phyloP scores from a whole-genome alignment of 2,329 filamentous ascomycete genomes.

The Exophiala spinifera region DNA sequence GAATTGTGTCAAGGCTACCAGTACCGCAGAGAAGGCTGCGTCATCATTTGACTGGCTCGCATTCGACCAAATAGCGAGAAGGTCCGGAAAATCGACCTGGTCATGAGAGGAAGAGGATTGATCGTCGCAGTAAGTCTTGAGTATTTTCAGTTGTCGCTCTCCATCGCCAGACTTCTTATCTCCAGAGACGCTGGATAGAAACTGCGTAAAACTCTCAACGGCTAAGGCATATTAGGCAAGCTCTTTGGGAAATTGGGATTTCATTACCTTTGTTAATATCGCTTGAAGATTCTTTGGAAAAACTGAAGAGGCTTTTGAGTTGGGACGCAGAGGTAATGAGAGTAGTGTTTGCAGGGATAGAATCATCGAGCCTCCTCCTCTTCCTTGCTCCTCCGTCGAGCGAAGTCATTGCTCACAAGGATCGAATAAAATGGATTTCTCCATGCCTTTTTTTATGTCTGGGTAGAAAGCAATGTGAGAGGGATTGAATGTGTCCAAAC shows the following conservation, averaged over 20 bases:
- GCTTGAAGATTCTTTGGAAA: conserved; percentile 59
- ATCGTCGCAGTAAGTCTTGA: conserved; percentile 51
- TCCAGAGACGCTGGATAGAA: conserved; percentile 40
- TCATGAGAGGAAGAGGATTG: conserved; percentile 56
- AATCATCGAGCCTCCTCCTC: conserved; percentile 40
- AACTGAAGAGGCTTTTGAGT: conserved; percentile 61
- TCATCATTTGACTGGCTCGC: conserved; percentile 78
- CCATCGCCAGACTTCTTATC: conserved; percentile 37
- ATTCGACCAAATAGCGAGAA: conserved; percentile 86
- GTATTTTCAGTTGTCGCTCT: conserved; percentile 40
- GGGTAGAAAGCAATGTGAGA: too few relatives aligned
- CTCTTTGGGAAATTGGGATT: neutral
- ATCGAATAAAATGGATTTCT: neutral
- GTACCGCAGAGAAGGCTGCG: conserved; percentile 72
- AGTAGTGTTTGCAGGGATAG: conserved; percentile 4
- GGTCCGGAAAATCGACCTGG: conserved; percentile 64
- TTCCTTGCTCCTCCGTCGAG: conserved; percentile 28
- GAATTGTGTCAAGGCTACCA: conserved; percentile 76
- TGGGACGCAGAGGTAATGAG: conserved; percentile 56
- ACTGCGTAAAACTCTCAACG: conserved; percentile 44
- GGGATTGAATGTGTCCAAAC: too few relatives aligned
- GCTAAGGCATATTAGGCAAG: conserved; percentile 31
- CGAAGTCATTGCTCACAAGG: neutral
- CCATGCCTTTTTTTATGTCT: neutral
- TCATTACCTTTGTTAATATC: conserved; percentile 61